Evolutionary conservation across 2,329 filamentous ascomycete species (phyloP).

Genomic region (Colletotrichum endophyticum): DNA sequence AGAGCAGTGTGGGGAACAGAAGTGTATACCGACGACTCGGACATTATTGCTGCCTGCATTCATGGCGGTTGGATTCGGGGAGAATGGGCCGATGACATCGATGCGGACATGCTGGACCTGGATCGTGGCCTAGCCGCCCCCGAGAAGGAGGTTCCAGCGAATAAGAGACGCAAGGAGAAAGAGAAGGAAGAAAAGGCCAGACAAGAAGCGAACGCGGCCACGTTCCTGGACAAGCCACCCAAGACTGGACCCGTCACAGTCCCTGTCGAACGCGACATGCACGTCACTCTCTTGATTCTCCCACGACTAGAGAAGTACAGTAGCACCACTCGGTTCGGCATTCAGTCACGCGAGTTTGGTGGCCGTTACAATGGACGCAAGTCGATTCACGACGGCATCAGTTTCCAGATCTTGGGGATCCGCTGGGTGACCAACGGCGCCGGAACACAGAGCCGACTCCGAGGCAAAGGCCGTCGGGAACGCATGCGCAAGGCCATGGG

Average conservation of each 20-base stretch:
- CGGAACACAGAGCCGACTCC: slow-evolving; percentile 58
- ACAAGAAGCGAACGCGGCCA: slow-evolving; percentile 38
- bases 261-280: slow-evolving; percentile 75
- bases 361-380: slow-evolving; percentile 49
- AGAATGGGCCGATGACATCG: slow-evolving; percentile 82
- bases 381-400: slow-evolving; percentile 79
- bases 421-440: slow-evolving; percentile 85
- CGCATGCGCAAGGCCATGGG: slow-evolving; percentile 61
- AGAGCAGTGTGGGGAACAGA: slow-evolving; percentile 91
- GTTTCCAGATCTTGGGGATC: slow-evolving; percentile 82
- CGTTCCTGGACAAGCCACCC: slow-evolving; percentile 58
- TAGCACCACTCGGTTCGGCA: slow-evolving; percentile 76
- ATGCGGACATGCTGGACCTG: slow-evolving; percentile 69
- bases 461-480: slow-evolving; percentile 60
- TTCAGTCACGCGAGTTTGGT: slow-evolving; percentile 82
- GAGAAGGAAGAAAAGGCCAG: slow-evolving; percentile 36
- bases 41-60: slow-evolving; percentile 89
- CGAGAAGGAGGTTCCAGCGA: slow-evolving; percentile 17
- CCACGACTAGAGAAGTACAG: slow-evolving; percentile 80
- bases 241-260: slow-evolving; percentile 66
- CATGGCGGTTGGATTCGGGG: slow-evolving; percentile 92
- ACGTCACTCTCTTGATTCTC: slow-evolving; percentile 85
- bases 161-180: slow-evolving; percentile 36
- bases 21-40: slow-evolving; percentile 94
- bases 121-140: slow-evolving; percentile 36